Base-by-base conservation (phyloP, 2,329 filamentous ascomycete species). In the Magnaporthiopsis rhizophila region DNA sequence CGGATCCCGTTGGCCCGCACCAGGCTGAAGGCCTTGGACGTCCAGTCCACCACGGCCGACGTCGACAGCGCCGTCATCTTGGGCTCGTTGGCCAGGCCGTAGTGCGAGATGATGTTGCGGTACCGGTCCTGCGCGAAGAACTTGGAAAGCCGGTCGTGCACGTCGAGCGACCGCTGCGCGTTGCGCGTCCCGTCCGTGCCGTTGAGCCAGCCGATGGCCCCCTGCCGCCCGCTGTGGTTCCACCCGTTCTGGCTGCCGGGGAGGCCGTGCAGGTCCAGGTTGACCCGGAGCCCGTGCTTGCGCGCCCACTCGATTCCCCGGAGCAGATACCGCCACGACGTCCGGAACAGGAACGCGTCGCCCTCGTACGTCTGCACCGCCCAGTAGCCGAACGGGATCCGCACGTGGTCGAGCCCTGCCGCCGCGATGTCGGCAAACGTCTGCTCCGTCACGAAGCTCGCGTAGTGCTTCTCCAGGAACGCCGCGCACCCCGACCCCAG, bases 41-140 rank as follows among this genome's bases (percentile, higher is more conserved):
- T 96, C 95, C 95, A 99, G 62, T 82, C 76, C 4, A 95, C 79
- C 0, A 99, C 93, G 5, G 83, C 82, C 36, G 79, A 73, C 0
- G 84, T 78, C 53, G 87, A 78, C 32, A 99, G 80, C 59, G 82
- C 83, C 65, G 89, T 87, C 91, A 98, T 97, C 68, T 89, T 87
- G 1, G 95, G 95, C 76, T 99, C 95, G 77, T 99, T 99, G 72
- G 87, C 91, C 1, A 99, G 86, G 4, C 95, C 95, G 76, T 99
- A 99, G 78, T 98, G 92, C 18, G 89, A 86, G 67, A 99, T 82
- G 69, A 99, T 84, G 74, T 97, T 96, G 72, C 90, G 89, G 81
- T 99, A 99, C 12, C 95, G 89, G 60, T 89, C 86, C 73, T 98
- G 95, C 0, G 93, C 87, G 75, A 99, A 99, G 84, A 99, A 99